Conservation (phyloP, 1,139 yeast species). For the Pichia sp. region DNA sequence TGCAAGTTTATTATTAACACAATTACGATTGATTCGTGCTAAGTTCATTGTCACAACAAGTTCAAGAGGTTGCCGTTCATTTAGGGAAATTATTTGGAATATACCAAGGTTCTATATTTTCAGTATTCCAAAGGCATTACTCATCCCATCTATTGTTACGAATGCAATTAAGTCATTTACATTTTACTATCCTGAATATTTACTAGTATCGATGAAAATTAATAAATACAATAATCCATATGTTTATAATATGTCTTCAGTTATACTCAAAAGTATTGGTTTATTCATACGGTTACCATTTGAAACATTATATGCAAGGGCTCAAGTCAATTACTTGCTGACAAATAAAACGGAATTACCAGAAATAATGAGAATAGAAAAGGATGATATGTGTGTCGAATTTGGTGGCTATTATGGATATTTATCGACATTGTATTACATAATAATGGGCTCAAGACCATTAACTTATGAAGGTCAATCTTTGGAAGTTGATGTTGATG, state of each 20-base stretch:
- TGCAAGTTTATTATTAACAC: conserved; percentile 73
- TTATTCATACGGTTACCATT: conserved; percentile 75
- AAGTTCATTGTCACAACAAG: conserved; percentile 63
- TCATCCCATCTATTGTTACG: conserved; percentile 54
- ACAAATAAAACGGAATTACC: conserved; percentile 27
- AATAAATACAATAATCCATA: conserved; percentile 64
- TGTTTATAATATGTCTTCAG: conserved; percentile 43
- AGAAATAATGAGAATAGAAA: conserved; percentile 27
- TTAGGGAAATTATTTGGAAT: conserved; percentile 32
- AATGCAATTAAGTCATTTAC: conserved; percentile 58
- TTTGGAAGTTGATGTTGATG: conserved; percentile 24
- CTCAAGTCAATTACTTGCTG: conserved; percentile 64
- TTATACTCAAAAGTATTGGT: conserved; percentile 56
- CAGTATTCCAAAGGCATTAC: conserved; percentile 43
- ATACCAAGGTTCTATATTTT: conserved; percentile 39
- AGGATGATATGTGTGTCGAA: conserved; percentile 47
- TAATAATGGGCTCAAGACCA: conserved; percentile 35
- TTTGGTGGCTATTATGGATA: conserved; percentile 49
- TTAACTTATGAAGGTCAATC: conserved; percentile 23
- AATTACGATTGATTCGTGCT: conserved; percentile 75
- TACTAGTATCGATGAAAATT: conserved; percentile 61
- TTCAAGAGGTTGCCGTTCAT: conserved; percentile 32
- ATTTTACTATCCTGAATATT: conserved; percentile 65
- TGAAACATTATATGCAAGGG: conserved; percentile 78
- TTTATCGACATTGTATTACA: conserved; percentile 43